Percentiles rank a stretch among this genome's conserved stretches.
Conservation (phyloP, 768 basidiomycete species). For the Gloeophyllum trabeum region DNA sequence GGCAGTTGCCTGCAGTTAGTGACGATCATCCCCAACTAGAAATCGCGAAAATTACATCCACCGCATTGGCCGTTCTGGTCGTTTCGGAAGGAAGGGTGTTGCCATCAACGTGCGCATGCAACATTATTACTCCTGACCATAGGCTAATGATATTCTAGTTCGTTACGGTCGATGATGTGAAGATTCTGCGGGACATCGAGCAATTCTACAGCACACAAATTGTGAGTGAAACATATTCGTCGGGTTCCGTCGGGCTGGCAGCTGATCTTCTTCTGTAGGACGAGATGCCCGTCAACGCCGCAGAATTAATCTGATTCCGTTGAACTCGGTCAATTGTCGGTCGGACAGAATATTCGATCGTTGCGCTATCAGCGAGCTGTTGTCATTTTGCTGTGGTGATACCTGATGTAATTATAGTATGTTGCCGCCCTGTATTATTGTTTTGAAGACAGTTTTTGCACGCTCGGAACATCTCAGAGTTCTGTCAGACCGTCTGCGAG, state of each 20-base stretch:
- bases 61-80: constrained; percentile 97
- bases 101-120: constrained; percentile 83
- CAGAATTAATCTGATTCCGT: constrained; percentile 89
- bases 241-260: constrained; percentile 10
- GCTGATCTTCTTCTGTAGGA: constrained; percentile 51
- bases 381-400: too few species aligned
- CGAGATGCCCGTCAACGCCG: constrained; percentile 98
- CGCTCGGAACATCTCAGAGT: too few species aligned
- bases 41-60: constrained; percentile 99
- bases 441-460: too few species aligned
- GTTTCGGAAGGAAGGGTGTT: constrained; percentile 98
- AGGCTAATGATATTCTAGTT: constrained; percentile 49
- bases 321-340: too few species aligned
- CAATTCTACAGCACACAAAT: constrained; percentile 97
- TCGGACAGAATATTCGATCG: too few species aligned
- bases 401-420: too few species aligned
- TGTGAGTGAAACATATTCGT: constrained; percentile 29
- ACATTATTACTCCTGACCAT: not conserved
- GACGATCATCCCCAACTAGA: constrained; percentile 23
- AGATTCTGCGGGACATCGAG: constrained; percentile 95
- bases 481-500: too few species aligned
- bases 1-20: constrained; percentile 3
- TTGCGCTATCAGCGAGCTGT: too few species aligned
- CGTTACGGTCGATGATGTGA: constrained; percentile 91
- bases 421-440: too few species aligned